These are phyloP conservation scores for Backusella tarrabulga DNA, from an alignment of 192 early-diverging fungal species.

Conservation along the genomic window DNA sequence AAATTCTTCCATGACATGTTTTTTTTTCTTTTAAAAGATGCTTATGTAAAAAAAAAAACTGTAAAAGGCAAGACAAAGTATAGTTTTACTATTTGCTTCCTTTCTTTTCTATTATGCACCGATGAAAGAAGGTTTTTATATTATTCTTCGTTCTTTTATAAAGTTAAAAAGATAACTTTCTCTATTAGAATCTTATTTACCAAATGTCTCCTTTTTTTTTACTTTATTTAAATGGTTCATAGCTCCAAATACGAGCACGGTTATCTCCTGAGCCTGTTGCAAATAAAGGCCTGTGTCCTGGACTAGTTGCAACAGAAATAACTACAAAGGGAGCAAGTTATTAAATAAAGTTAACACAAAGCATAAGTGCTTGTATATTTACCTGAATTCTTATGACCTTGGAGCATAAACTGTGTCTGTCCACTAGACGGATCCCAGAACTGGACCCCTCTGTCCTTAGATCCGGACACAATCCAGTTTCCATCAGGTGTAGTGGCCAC, in stretches of 20 bases:
- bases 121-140: neutral
- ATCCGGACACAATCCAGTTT: conserved; percentile 90
- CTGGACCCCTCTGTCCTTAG: conserved; percentile 91
- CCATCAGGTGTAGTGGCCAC: conserved; percentile 85
- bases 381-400: conserved; percentile 98
- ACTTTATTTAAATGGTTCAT: conserved; percentile 41
- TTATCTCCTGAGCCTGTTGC: conserved; percentile 97
- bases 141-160: conserved; percentile 74
- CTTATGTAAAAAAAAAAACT: too few species aligned
- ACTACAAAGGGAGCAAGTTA: conserved; percentile 50
- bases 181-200: conserved; percentile 77
- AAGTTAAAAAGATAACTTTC: conserved; percentile 84
- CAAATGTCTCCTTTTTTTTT: conserved; percentile 53
- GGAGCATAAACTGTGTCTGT: conserved; percentile 80
- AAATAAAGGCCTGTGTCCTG: conserved; percentile 74
- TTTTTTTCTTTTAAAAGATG: too few species aligned
- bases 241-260: conserved; percentile 91
- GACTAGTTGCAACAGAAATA: conserved; percentile 86
- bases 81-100: neutral
- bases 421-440: conserved; percentile 88
- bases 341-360: neutral
- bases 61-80: neutral
- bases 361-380: neutral
- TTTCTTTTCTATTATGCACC: neutral
- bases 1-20: too few species aligned